These are phyloP conservation scores for Curvularia hawaiiensis DNA, from an alignment of 2,329 filamentous ascomycete species.

Conservation along the genomic window DNA sequence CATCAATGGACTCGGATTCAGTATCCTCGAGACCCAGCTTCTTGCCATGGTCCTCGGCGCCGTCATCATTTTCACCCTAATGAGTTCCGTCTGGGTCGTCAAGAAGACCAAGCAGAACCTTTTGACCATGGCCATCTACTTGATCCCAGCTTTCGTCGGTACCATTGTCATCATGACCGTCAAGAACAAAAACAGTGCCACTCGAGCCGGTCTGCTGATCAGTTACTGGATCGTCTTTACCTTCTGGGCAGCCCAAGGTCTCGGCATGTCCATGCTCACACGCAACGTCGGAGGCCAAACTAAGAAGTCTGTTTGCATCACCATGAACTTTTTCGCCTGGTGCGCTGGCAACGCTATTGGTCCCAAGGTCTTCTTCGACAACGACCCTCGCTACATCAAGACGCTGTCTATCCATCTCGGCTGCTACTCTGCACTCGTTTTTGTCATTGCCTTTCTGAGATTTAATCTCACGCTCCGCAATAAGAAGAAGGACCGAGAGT, in stretches of 20 bases:
- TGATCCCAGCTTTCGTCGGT: conserved; percentile 72
- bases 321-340: conserved; percentile 74
- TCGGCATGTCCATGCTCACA: conserved; percentile 69
- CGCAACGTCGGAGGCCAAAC: conserved; percentile 75
- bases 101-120: conserved; percentile 73
- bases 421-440: conserved; percentile 67
- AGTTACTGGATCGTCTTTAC: conserved; percentile 78
- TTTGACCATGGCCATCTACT: conserved; percentile 67
- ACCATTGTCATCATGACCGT: conserved; percentile 75
- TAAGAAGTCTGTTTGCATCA: conserved; percentile 71
- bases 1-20: conserved; percentile 71
- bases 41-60: conserved; percentile 76
- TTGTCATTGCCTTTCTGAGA: conserved; percentile 63
- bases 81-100: conserved; percentile 69
- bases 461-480: conserved; percentile 65
- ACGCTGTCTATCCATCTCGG: conserved; percentile 72
- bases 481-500: conserved; percentile 58
- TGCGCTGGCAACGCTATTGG: conserved; percentile 70
- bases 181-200: conserved; percentile 60
- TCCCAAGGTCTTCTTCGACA: conserved; percentile 48
- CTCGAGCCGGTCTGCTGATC: conserved; percentile 70
- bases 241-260: conserved; percentile 76
- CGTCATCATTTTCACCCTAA: conserved; percentile 73
- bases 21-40: conserved; percentile 69
- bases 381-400: conserved; percentile 71